phyloP scores from a whole-genome alignment of 768 basidiomycete genomes.

The Fomitopsis pulvina region DNA sequence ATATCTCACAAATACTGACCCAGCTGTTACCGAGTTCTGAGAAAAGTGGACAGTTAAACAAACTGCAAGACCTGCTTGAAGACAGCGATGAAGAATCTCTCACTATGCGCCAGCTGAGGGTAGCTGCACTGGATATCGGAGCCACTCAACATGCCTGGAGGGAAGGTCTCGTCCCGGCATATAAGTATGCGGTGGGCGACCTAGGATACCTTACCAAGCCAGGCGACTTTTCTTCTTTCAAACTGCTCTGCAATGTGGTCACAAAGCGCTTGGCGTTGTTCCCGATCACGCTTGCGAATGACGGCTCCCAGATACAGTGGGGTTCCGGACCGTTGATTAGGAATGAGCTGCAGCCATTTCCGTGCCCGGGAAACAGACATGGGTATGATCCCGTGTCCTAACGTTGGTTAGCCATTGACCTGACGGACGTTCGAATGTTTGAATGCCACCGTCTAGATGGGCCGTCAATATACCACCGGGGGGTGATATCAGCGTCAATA shows the following conservation, averaged over 20 bases:
- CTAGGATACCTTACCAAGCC: constrained; percentile 35
- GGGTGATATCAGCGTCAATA: constrained; percentile 31
- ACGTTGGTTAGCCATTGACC: not conserved
- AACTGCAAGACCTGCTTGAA: constrained; percentile 27
- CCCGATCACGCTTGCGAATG: constrained; percentile 16
- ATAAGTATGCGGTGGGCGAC: constrained; percentile 38
- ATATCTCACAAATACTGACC: constrained; percentile 33
- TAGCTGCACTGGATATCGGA: constrained; percentile 29
- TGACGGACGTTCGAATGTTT: not conserved
- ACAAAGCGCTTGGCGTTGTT: constrained; percentile 23
- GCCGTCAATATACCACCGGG: constrained; percentile 33
- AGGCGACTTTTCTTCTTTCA: constrained; percentile 32
- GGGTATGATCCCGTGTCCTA: constrained; percentile 23
- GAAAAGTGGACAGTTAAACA: constrained; percentile 24
- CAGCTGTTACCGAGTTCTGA: constrained; percentile 33
- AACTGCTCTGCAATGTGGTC: constrained; percentile 33
- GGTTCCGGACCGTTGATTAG: constrained; percentile 23
- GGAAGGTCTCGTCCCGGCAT: constrained; percentile 32
- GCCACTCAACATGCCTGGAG: constrained; percentile 35
- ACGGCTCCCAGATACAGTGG: constrained; percentile 34
- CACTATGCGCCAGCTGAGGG: constrained; percentile 27
- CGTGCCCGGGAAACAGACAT: constrained; percentile 25
- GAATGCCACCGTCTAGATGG: constrained; percentile 29
- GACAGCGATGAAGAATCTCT: constrained; percentile 24
- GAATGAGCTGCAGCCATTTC: constrained; percentile 28